A percentile compares a stretch with the other conserved stretches of the same genome.
Conservation (phyloP, 805 yeast species). For the Pichia cabralensis region DNA sequence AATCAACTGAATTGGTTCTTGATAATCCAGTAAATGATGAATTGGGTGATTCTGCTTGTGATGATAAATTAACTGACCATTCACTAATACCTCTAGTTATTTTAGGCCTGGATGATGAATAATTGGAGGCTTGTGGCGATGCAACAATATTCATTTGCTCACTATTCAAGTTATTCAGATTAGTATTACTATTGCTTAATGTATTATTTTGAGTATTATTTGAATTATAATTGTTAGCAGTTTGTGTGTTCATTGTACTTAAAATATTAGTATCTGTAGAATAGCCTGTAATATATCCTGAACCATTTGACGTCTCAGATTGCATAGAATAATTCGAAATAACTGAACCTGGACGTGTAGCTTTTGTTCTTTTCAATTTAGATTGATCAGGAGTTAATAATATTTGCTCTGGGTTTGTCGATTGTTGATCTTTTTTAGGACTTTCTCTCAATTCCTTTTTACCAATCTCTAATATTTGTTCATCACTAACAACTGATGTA, state of each 20-base stretch:
- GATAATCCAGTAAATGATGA: slow-evolving; percentile 27
- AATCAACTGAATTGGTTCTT: slow-evolving; percentile 27
- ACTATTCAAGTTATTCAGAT: background rate
- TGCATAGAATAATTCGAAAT: slow-evolving; percentile 40
- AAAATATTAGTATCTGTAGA: slow-evolving; percentile 22
- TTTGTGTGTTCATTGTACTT: background rate
- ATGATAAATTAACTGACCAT: slow-evolving; percentile 18
- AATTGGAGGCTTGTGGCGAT: slow-evolving; percentile 6
- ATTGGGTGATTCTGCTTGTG: slow-evolving; percentile 25
- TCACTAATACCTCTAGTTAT: slow-evolving; percentile 27
- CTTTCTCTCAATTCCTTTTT: too few relatives aligned
- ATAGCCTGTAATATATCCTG: slow-evolving; percentile 28
- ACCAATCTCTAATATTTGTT: too few relatives aligned
- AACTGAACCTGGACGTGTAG: slow-evolving; percentile 39
- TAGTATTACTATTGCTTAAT: background rate
- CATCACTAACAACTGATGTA: too few relatives aligned
- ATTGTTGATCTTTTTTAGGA: too few relatives aligned
- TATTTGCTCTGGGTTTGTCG: too few relatives aligned
- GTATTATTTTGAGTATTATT: too few relatives aligned
- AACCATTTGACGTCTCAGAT: slow-evolving; percentile 42
- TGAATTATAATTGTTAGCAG: too few relatives aligned
- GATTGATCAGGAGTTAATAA: slow-evolving; percentile 4
- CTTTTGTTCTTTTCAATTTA: slow-evolving; percentile 14
- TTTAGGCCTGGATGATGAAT: slow-evolving; percentile 14
- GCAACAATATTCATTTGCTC: background rate